Percentiles rank a stretch among this genome's conserved stretches.
Conservation (phyloP, 2,329 filamentous ascomycete genomes). For the Neoarthrinium moseri region DNA sequence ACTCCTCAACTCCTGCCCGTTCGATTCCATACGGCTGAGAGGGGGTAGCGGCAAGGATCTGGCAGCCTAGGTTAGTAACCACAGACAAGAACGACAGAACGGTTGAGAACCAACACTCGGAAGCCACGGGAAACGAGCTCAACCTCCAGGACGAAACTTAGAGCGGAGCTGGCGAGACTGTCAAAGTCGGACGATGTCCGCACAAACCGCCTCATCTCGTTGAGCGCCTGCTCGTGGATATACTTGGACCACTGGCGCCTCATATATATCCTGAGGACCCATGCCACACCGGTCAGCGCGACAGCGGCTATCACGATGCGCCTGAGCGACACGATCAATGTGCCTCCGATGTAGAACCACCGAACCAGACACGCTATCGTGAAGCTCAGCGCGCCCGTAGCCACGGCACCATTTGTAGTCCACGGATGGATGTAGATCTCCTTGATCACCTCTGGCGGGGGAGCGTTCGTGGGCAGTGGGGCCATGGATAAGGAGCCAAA, state of each 20-base stretch:
- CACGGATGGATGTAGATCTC: slow-evolving; percentile 7
- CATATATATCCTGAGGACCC: slow-evolving; percentile 25
- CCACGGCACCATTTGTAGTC: slow-evolving; percentile 27
- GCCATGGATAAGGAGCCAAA: slow-evolving; percentile 21
- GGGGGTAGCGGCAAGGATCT: slow-evolving; percentile 88
- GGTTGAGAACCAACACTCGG: slow-evolving; percentile 23
- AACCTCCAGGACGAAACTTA: slow-evolving; percentile 33
- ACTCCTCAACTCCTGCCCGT: slow-evolving; percentile 75
- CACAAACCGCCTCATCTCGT: slow-evolving; percentile 26
- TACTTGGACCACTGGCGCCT: slow-evolving; percentile 28
- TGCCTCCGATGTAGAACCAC: slow-evolving; percentile 25
- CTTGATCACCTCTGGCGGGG: neutral
- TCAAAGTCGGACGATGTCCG: slow-evolving; percentile 28
- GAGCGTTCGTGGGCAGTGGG: slow-evolving; percentile 4
- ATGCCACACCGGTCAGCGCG: slow-evolving; percentile 16
- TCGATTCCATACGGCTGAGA: slow-evolving; percentile 87
- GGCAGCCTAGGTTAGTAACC: slow-evolving; percentile 14
- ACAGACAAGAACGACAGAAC: neutral
- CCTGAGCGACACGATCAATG: slow-evolving; percentile 23
- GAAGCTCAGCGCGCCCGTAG: slow-evolving; percentile 27
- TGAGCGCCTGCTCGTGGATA: slow-evolving; percentile 27
- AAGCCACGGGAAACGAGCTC: slow-evolving; percentile 32
- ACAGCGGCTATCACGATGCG: slow-evolving; percentile 21
- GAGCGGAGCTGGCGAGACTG: slow-evolving; percentile 29
- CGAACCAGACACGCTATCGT: slow-evolving; percentile 24